phyloP scores from a whole-genome alignment of 2,329 filamentous ascomycete genomes.

The Penicillium freii region DNA sequence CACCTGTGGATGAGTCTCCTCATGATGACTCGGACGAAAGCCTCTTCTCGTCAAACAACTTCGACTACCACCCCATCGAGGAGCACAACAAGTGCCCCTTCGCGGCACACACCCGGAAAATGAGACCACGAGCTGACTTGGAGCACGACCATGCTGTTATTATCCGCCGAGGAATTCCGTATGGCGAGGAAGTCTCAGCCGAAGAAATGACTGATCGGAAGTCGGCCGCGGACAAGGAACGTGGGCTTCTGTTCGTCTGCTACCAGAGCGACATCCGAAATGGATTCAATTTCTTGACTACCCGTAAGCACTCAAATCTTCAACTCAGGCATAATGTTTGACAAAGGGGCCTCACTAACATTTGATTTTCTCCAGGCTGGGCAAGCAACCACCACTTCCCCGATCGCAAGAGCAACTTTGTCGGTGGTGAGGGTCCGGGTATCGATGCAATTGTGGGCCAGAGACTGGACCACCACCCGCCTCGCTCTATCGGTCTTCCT shows the following conservation, averaged over 20 bases:
- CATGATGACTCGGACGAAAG: constrained; percentile 31
- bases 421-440: constrained; percentile 14
- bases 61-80: constrained; percentile 34
- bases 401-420: constrained; percentile 10
- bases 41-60: constrained; percentile 40
- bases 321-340: too few species aligned
- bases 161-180: constrained; percentile 48
- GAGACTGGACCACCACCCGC: constrained; percentile 13
- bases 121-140: constrained; percentile 44
- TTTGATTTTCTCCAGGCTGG: constrained; percentile 19
- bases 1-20: constrained; percentile 35
- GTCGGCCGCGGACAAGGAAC: constrained; percentile 31
- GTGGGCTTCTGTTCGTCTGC: constrained; percentile 48
- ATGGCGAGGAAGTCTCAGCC: constrained; percentile 39
- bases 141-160: constrained; percentile 35
- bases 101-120: constrained; percentile 50
- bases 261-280: constrained; percentile 46
- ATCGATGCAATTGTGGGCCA: constrained; percentile 25
- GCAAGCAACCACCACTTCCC: constrained; percentile 23
- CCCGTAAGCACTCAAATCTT: constrained; percentile 14
- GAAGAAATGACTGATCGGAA: constrained; percentile 33
- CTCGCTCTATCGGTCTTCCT: constrained; percentile 16
- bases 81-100: constrained; percentile 45
- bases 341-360: neutral
- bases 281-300: constrained; percentile 38